These are phyloP conservation scores for Lachancea mirantina DNA, from an alignment of 805 yeast species.

Conservation along the genomic window DNA sequence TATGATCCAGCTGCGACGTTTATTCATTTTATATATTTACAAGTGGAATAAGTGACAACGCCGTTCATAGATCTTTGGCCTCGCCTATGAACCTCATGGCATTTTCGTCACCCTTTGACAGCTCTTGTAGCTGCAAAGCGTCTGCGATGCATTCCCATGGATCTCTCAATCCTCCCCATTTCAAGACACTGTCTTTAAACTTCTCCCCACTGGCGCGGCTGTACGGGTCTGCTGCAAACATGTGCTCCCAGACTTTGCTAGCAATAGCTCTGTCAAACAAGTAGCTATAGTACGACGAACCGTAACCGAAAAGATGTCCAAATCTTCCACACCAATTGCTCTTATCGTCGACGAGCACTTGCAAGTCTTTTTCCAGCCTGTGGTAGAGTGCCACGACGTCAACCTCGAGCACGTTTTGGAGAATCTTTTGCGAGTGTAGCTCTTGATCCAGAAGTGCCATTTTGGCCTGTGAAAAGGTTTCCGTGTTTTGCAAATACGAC, in stretches of 20 bases:
- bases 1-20: background rate
- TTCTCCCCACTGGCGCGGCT: constrained; percentile 66
- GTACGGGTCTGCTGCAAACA: constrained; percentile 67
- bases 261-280: constrained; percentile 90
- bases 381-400: constrained; percentile 62
- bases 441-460: constrained; percentile 86
- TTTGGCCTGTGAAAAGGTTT: constrained; percentile 77
- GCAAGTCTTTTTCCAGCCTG: constrained; percentile 48
- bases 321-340: constrained; percentile 92
- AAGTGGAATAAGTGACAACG: constrained; percentile 1
- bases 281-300: constrained; percentile 90
- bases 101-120: constrained; percentile 57
- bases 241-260: constrained; percentile 66
- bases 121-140: constrained; percentile 56
- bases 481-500: constrained; percentile 55
- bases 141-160: constrained; percentile 85
- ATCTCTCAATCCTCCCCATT: constrained; percentile 91
- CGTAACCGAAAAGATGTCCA: constrained; percentile 89
- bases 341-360: constrained; percentile 57
- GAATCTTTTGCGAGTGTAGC: constrained; percentile 45
- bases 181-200: constrained; percentile 60
- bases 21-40: constrained; percentile 4
- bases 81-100: constrained; percentile 59
- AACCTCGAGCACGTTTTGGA: constrained; percentile 35
- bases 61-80: constrained; percentile 10